Base-by-base conservation (phyloP, 2,329 filamentous ascomycete genomes). In the Colletotrichum sp. region DNA sequence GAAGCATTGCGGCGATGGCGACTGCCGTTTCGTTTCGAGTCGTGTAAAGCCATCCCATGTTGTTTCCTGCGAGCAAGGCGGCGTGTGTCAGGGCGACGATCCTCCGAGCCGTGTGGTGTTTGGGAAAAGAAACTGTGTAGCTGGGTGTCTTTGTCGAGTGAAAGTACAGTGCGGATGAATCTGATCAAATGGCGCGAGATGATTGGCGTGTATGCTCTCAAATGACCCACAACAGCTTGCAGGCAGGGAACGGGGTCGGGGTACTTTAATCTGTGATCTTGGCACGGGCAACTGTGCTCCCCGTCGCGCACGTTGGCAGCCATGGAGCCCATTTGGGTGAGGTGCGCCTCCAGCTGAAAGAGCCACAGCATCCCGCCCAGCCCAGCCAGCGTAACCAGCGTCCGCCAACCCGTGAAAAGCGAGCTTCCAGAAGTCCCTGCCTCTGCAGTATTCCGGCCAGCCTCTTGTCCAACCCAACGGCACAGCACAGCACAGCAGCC, bases 181-280 rank as follows among this genome's bases (percentile, higher is more conserved):
- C 8, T 15, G 8, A 6, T 10, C 30, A 18, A 9, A 55, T 24
- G 13, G 16, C 12, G 16, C 7, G 12, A 26, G n/a, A 8, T 55
- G 68, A 68, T 72, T 72, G 72, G 72, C 39, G 30, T 39, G 72
- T 22, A 26, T 59, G 22, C 13, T 63, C 18, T 10, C 7, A 9
- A 12, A 16, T 8, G 39, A 55, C 48, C 72, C 72, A 72, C 57
- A 24, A 26, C 16, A 75, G 68, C 72, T 67, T 26, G 57, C n/a
- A 15, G 6, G 48, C 9, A 22, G 30, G 26, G 48, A 71, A 34
- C 60, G 60, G 28, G 36, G 60, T 64, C 24, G 44, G 62, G 68
- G 63, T 66, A 66, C 68, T 68, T 67, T 55, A 63, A 75, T 75
- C 68, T 68, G 26, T 55, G 55, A 75, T 75, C 63, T 71, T 52